Percentiles rank a stretch among this genome's conserved stretches.
Evolutionary conservation across 176 grass and related monocot species (phyloP).

Genomic region (Echinochloa phyllopogon): DNA sequence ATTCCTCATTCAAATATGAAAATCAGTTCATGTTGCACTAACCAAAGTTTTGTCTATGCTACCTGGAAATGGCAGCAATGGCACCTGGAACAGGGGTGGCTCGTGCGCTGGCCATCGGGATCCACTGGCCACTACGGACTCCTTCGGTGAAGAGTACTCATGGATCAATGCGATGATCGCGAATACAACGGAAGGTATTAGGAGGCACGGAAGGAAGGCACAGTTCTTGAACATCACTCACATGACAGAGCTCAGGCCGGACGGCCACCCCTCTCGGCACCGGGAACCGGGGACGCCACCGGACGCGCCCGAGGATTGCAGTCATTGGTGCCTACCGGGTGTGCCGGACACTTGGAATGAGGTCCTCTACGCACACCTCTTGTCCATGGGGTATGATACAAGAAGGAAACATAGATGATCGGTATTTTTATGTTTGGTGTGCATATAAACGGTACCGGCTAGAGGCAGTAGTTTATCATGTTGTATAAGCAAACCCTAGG

Average conservation of each 20-base stretch:
- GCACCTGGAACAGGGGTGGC: conserved; percentile 36
- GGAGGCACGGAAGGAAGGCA: not conserved
- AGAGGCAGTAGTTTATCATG: no score
- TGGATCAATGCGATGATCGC: conserved; percentile 49
- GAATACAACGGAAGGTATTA: not conserved
- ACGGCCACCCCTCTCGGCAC: conserved; percentile 44
- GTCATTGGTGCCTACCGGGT: conserved; percentile 90
- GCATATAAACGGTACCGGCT: no score
- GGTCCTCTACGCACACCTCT: conserved; percentile 44
- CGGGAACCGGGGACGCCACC: conserved; percentile 39
- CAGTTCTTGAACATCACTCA: conserved; percentile 46
- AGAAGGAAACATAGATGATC: not conserved
- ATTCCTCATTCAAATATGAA: not conserved
- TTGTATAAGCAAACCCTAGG: no score
- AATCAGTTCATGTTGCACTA: not conserved
- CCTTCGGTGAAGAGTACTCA: conserved; percentile 13
- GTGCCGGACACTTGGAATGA: conserved; percentile 86
- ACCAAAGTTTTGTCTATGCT: not conserved
- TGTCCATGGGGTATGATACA: conserved; percentile 32
- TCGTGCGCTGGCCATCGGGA: conserved; percentile 18
- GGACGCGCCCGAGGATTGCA: conserved; percentile 73
- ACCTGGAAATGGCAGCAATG: conserved; percentile 40
- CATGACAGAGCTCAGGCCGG: conserved; percentile 51
- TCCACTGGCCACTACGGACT: not conserved
- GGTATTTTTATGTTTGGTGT: not conserved